Base-by-base conservation (phyloP, 1,284 basidiomycete genomes). In the Fomes fomentarius region DNA sequence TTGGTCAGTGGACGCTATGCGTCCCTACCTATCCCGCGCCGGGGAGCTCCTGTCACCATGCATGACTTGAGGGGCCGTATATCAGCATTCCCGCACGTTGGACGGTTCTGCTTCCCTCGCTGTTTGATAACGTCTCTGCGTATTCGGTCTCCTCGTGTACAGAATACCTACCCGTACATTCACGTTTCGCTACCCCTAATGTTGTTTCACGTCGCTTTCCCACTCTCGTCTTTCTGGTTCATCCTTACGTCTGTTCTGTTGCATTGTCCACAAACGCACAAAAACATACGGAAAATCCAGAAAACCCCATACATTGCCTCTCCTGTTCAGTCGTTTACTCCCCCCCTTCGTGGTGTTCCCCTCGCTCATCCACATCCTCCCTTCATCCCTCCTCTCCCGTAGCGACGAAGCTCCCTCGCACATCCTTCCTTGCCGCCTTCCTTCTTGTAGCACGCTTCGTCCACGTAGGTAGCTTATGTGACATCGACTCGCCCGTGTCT, bases 221-320 rank as follows among this genome's bases (percentile, higher is more conserved):
- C 70, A 66, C 70, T 69, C 67, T 66, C 50, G 30, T 47, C 38
- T 50, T 57, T 56, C 59, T 55, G 52, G 56, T 53, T 57, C 47
- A 47, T 45, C 71, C 66, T 69, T 70, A 69, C 69, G 69, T 69
- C 66, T 56, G 57, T 57, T 61, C 57, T 63, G 57, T 47, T 60
- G 58, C 57, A 54, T 61, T 61, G 50, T 57, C 52, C 56, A 54
- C 57, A 63, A 67, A 74, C 72, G 58, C 67, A 66, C 68, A 74
- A 78, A 81, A 81, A 82, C 74, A 78, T 64, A 66, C 71, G 75
- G 65, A 76, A 78, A 77, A 79, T 58, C 47, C 62, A 64, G 63
- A 71, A 71, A 72, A 65, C 50, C 57, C 72, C 64, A 78, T 59
- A 68, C 62, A 65, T 59, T 49, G 35, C 50, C 48, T 56, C 55